These are phyloP conservation scores for Cordyceps tenuipes DNA, from an alignment of 2,329 filamentous ascomycete genomes.

Conservation along the genomic window DNA sequence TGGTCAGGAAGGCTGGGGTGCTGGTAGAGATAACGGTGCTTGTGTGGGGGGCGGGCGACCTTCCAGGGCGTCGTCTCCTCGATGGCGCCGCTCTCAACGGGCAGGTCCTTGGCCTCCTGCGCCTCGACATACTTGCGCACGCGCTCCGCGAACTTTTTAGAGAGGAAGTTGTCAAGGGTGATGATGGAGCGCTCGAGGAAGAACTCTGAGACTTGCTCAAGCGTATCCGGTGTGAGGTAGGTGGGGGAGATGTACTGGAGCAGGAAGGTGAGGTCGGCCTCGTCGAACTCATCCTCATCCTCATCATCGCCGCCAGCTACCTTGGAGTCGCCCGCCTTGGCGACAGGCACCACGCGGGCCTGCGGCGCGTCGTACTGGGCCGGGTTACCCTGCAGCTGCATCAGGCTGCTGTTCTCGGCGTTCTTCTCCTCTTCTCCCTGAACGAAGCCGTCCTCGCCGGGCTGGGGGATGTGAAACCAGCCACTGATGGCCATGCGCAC, in stretches of 20 bases:
- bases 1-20: slow-evolving; percentile 40
- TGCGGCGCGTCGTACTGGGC: slow-evolving; percentile 82
- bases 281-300: slow-evolving; percentile 52
- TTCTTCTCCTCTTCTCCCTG: slow-evolving; percentile 81
- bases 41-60: slow-evolving; percentile 83
- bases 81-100: slow-evolving; percentile 44
- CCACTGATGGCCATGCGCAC: slow-evolving; percentile 97
- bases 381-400: slow-evolving; percentile 85
- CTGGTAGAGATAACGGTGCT: slow-evolving; percentile 85
- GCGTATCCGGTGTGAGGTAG: slow-evolving; percentile 85
- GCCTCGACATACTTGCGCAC: slow-evolving; percentile 64
- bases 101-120: slow-evolving; percentile 45
- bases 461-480: slow-evolving; percentile 97
- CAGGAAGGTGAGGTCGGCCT: slow-evolving; percentile 78
- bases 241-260: slow-evolving; percentile 83
- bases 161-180: slow-evolving; percentile 70
- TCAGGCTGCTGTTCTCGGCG: slow-evolving; percentile 80
- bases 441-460: slow-evolving; percentile 87
- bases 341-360: slow-evolving; percentile 43
- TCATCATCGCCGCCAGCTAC: background rate
- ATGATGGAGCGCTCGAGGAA: slow-evolving; percentile 81
- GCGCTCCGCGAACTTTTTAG: slow-evolving; percentile 63
- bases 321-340: slow-evolving; percentile 29
- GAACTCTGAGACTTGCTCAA: slow-evolving; percentile 70
- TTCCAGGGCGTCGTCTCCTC: slow-evolving; percentile 56